Evolutionary conservation across 495 filamentous ascomycete genomes (phyloP).

Genomic region (Apodospora peruviana): DNA sequence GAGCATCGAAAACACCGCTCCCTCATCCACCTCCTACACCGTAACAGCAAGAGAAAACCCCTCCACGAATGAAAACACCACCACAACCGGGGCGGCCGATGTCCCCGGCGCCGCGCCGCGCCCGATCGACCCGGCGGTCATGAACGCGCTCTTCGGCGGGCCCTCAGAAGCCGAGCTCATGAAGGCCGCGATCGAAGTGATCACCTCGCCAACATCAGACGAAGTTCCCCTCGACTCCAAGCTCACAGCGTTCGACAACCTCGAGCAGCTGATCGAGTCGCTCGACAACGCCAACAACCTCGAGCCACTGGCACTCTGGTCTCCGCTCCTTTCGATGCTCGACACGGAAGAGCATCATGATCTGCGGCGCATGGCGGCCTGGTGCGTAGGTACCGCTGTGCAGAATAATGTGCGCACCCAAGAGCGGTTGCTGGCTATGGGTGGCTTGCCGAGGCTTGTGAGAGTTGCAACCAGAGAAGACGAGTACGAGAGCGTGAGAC

Average conservation of each 20-base stretch:
- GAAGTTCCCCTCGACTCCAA: constrained; percentile 67
- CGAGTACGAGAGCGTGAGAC: constrained; percentile 57
- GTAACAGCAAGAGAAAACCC: constrained; percentile 34
- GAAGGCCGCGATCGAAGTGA: constrained; percentile 70
- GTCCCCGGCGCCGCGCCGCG: constrained; percentile 22
- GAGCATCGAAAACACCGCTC: constrained; percentile 66
- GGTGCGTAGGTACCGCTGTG: constrained; percentile 90
- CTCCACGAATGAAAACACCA: constrained; percentile 11
- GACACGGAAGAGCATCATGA: constrained; percentile 57
- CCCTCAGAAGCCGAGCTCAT: constrained; percentile 88
- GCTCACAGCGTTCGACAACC: constrained; percentile 88
- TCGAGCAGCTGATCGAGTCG: constrained; percentile 84
- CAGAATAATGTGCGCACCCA: constrained; percentile 89
- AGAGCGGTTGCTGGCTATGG: constrained; percentile 65
- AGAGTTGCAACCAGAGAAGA: constrained; percentile 52
- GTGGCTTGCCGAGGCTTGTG: constrained; percentile 64
- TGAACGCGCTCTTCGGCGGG: constrained; percentile 67
- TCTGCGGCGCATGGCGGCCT: constrained; percentile 75
- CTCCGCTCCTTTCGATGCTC: constrained; percentile 65
- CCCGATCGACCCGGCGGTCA: constrained; percentile 55
- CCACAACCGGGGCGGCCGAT: neutral
- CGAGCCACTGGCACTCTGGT: constrained; percentile 71
- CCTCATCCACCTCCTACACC: constrained; percentile 6
- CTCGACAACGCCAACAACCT: constrained; percentile 97
- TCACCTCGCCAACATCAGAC: constrained; percentile 54